Evolutionary conservation across 2,329 filamentous ascomycete genomes (phyloP), one percentile per base, ranked within the genome.

Genomic region (Xenosphaeropsis pyriputrescens): DNA sequence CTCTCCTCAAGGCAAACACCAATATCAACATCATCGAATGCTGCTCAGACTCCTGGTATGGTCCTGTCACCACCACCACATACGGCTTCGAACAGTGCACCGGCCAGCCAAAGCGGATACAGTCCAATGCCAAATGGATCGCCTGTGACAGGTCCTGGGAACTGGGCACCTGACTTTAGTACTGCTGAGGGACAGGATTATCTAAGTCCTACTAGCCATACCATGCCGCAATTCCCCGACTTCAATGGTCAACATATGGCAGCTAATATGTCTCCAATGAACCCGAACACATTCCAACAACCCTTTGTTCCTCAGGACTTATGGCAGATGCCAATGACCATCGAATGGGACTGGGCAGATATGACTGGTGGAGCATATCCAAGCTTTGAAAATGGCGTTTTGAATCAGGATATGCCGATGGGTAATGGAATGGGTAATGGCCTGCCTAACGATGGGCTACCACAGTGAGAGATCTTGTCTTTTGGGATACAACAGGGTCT

Each of bases 261-360:
- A 13, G 22, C 41, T 34, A 43, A 50, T 6, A 44, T 48, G 6
- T 47, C 49, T 2, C 45, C 50, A 9, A 37, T 50, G 8, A 51
- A 47, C 39, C 52, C 61, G 29, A 56, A 59, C 11, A 52, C 65
- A 14, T 86, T 88, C 52, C 80, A 88, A 50, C 83, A 93, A 47
- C 88, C 88, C 0, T 80, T 94, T 50, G 75, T 96, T 16, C 89
- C 91, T 4, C 85, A 89, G 50, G 91, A 96, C 59, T 60, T 96
- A 18, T 98, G 91, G 76, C 82, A 89, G 56, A 79, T 96, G 73
- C 88, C 89, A 1, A 93, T 94, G 79, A 93, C 85, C 2, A 69
- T 96, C 16, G 89, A 96, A 54, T 83, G 77, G 78, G 52, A 72
- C 51, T 79, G 73, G 71, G 72, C 73, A 2, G 74, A 78, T 55